phyloP scores from a whole-genome alignment of 2,329 filamentous ascomycete genomes.

The Fusarium sp. region DNA sequence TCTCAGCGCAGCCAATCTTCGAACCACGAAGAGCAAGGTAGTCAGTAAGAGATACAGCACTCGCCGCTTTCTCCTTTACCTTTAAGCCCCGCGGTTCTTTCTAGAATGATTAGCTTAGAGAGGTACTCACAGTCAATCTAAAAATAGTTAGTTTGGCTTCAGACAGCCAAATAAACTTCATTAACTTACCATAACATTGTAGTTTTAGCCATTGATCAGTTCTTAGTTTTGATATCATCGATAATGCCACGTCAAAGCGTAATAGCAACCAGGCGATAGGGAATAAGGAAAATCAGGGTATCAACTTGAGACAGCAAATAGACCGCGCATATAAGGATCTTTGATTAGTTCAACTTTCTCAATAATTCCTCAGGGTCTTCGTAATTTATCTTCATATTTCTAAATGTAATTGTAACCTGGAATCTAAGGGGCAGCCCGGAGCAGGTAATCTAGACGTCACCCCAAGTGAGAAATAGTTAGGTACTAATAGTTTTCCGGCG shows the following conservation, averaged over 20 bases:
- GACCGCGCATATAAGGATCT: too few species aligned
- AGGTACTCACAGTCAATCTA: background rate
- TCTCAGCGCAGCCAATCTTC: background rate
- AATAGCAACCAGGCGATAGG: too few species aligned
- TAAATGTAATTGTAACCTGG: too few species aligned
- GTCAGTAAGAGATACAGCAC: background rate
- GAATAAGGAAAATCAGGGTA: too few species aligned
- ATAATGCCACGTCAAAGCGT: background rate
- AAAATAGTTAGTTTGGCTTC: background rate
- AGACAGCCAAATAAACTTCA: background rate
- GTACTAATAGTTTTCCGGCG: too few species aligned
- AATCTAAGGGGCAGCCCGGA: too few species aligned
- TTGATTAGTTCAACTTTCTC: too few species aligned
- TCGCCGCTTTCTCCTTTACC: background rate
- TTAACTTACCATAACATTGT: background rate
- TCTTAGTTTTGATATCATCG: background rate
- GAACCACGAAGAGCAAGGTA: background rate
- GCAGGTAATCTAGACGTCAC: background rate
- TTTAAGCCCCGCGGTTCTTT: background rate
- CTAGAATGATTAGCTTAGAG: background rate
- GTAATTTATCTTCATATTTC: too few species aligned
- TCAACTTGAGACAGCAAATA: too few species aligned
- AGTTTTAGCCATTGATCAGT: background rate
- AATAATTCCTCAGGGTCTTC: too few species aligned
- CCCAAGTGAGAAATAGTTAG: background rate